Evolutionary conservation across 805 yeast genomes (phyloP).

Genomic region (Hanseniaspora nectarophila): DNA sequence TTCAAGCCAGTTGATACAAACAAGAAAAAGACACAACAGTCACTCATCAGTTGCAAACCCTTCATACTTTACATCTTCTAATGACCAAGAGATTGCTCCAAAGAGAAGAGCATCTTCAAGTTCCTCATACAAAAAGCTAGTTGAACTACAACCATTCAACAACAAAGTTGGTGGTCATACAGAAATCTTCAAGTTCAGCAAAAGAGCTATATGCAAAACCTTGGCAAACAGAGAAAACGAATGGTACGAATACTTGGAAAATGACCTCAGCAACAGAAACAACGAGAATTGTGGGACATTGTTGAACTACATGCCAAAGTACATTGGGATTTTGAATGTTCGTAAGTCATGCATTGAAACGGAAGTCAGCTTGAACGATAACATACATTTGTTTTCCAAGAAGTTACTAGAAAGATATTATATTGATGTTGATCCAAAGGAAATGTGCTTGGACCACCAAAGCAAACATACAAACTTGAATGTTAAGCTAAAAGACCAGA

Average conservation of each 20-base stretch:
- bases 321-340: constrained; percentile 88
- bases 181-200: constrained; percentile 84
- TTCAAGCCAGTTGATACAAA: neutral
- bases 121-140: constrained; percentile 24
- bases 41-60: neutral
- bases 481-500: constrained; percentile 57
- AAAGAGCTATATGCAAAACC: constrained; percentile 87
- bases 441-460: constrained; percentile 29
- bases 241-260: constrained; percentile 85
- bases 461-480: constrained; percentile 49
- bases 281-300: constrained; percentile 52
- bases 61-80: constrained; percentile 3
- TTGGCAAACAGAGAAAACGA: constrained; percentile 77
- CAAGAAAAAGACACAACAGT: constrained; percentile 9
- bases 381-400: constrained; percentile 81
- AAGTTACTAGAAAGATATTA: constrained; percentile 47
- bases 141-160: constrained; percentile 79
- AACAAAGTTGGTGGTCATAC: constrained; percentile 98
- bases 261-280: constrained; percentile 16
- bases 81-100: constrained; percentile 15
- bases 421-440: constrained; percentile 3
- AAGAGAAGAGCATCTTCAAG: constrained; percentile 24
- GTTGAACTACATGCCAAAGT: constrained; percentile 78
- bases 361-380: constrained; percentile 85
- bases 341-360: constrained; percentile 42